These are phyloP conservation scores for Annulohypoxylon moriforme DNA, from an alignment of 495 filamentous ascomycete species.

Conservation along the genomic window DNA sequence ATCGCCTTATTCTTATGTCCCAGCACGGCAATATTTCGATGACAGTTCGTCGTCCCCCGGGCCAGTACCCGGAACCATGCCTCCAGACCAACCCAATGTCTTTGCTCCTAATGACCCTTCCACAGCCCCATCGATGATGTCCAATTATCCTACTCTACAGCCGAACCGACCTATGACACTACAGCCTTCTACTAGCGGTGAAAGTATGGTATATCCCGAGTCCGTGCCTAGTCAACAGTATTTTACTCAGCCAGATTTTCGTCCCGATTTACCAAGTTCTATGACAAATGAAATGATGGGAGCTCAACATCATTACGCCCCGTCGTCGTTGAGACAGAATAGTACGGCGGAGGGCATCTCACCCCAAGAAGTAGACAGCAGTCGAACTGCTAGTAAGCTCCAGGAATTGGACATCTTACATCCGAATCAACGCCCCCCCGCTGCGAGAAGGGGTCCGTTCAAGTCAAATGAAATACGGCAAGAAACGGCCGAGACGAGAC, in stretches of 20 bases:
- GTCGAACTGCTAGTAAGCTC: slow-evolving; percentile 19
- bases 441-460: slow-evolving; percentile 62
- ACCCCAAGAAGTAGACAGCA: slow-evolving; percentile 36
- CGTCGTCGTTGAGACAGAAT: slow-evolving; percentile 28
- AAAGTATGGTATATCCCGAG: slow-evolving; percentile 61
- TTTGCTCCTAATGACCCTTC: slow-evolving; percentile 49
- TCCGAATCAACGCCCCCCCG: slow-evolving; percentile 44
- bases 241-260: slow-evolving; percentile 38
- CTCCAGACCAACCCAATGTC: slow-evolving; percentile 43
- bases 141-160: slow-evolving; percentile 55
- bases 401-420: slow-evolving; percentile 48
- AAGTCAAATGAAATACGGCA: slow-evolving; percentile 57
- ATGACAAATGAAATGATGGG: slow-evolving; percentile 37
- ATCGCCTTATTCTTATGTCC: slow-evolving; percentile 50
- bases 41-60: slow-evolving; percentile 48
- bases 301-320: slow-evolving; percentile 31
- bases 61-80: slow-evolving; percentile 38
- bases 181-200: slow-evolving; percentile 53
- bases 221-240: slow-evolving; percentile 45
- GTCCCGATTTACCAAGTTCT: slow-evolving; percentile 35
- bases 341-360: slow-evolving; percentile 19
- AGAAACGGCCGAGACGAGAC: slow-evolving; percentile 61
- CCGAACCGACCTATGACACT: slow-evolving; percentile 50
- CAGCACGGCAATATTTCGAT: slow-evolving; percentile 45
- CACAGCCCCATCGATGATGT: slow-evolving; percentile 51